Evolutionary conservation across 345 rosid species (phyloP), one percentile per base, ranked within the genome.

Genomic region (Rubroshorea leprosula): DNA sequence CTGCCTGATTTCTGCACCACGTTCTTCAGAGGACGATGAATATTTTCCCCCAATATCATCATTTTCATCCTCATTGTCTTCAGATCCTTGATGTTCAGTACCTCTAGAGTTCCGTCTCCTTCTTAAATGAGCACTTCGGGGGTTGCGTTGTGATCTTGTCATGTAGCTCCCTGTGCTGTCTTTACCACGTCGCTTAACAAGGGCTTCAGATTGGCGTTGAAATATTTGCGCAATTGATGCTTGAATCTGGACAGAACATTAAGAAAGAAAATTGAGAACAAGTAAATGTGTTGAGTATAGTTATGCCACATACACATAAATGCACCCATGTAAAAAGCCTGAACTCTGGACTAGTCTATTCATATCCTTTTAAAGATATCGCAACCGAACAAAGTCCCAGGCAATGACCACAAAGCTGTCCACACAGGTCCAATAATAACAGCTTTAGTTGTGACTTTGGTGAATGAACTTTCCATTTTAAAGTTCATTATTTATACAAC

Each of bases 171-270:
- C 66, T 4, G 71, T 47, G 23, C 76, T 38, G 5, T 85, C 93
- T 77, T 85, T 90, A 48, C 85, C 85, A 45, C 75, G 93, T 68
- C 79, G 80, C 76, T 76, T 86, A 51, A 60, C 84, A 2, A 89
- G 69, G 61, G 90, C 93, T 69, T 86, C 91, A 39, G 97, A 78
- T 67, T 92, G 98, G 39, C 81, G 68, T 68, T 79, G 87, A 23
- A 83, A 74, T 68, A 89, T 78, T 72, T 86, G 82, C 45, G 97
- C 98, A 68, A 92, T 92, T 51, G 95, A 84, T 71, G 63, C 93
- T 86, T 92, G 98, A 72, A 92, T 84, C 97, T 92, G 73, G 62
- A 67, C 6, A 63, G 60, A 68, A 23, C 29, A 54, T 63, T 48
- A 23, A 60, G 66, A 54, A 11, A 47, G 18, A 17, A 44, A 23